Percentiles rank a stretch among this genome's conserved stretches.
Evolutionary conservation across 768 basidiomycete genomes (phyloP).

Genomic region (Macrocybe gigantea): DNA sequence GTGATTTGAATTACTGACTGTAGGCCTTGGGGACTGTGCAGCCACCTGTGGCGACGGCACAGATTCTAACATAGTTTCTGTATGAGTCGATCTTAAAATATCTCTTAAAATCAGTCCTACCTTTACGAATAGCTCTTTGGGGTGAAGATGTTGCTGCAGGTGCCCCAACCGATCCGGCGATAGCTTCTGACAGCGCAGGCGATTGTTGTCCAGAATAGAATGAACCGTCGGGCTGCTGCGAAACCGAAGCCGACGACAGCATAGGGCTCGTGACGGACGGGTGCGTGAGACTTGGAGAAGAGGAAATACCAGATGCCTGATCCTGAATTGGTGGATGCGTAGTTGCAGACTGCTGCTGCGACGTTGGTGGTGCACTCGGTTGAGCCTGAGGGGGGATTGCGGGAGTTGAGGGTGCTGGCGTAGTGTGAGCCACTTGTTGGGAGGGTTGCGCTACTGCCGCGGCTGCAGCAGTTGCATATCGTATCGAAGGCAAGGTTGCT

Average conservation of each 20-base stretch:
- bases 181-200: constrained; percentile 68
- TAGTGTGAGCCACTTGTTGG: neutral
- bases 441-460: constrained; percentile 38
- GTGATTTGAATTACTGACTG: constrained; percentile 26
- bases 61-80: constrained; percentile 28
- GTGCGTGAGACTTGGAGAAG: constrained; percentile 84
- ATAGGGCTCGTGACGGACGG: constrained; percentile 79
- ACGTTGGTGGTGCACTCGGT: constrained; percentile 33
- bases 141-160: constrained; percentile 59
- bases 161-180: constrained; percentile 32
- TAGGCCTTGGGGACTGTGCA: constrained; percentile 33
- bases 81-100: constrained; percentile 1
- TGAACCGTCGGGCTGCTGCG: constrained; percentile 62
- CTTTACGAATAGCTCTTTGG: constrained; percentile 44
- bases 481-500: constrained; percentile 67
- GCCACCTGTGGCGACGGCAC: constrained; percentile 34
- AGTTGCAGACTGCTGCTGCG: constrained; percentile 28
- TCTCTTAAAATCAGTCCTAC: constrained; percentile 26
- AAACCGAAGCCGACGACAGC: constrained; percentile 66
- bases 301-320: constrained; percentile 39
- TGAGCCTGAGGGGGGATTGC: constrained; percentile 29
- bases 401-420: constrained; percentile 9
- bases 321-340: constrained; percentile 27
- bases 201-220: constrained; percentile 70
- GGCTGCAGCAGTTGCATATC: constrained; percentile 91